Conservation (phyloP, 2,329 filamentous ascomycete species). For the Scedosporium apiospermum region DNA sequence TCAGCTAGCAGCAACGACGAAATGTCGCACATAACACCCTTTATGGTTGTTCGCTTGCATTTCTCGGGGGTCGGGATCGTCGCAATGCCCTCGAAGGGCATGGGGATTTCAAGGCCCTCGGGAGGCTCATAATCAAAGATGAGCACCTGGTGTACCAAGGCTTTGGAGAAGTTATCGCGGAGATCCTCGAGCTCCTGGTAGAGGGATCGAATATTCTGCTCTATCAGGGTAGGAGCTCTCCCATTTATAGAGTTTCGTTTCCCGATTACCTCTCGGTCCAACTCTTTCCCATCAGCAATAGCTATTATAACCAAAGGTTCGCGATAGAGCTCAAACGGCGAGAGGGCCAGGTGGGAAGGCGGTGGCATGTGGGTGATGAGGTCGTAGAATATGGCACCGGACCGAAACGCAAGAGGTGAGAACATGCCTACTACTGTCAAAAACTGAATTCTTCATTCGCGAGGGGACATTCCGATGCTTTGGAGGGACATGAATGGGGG, state of each 20-base stretch:
- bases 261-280: constrained; percentile 43
- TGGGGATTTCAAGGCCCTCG: constrained; percentile 37
- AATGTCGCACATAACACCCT: constrained; percentile 71
- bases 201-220: constrained; percentile 48
- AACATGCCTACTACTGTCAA: constrained; percentile 64
- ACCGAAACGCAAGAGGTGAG: constrained; percentile 78
- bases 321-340: constrained; percentile 84
- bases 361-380: constrained; percentile 71
- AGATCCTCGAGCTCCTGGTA: constrained; percentile 62
- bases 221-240: constrained; percentile 34
- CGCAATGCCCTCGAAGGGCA: constrained; percentile 55
- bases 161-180: constrained; percentile 63
- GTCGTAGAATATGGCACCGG: constrained; percentile 81
- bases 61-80: constrained; percentile 59
- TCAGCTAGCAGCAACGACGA: constrained; percentile 65
- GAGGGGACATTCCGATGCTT: too few relatives aligned
- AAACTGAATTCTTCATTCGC: background rate
- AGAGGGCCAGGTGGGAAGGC: constrained; percentile 68
- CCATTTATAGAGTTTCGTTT: constrained; percentile 44
- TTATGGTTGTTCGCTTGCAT: constrained; percentile 70
- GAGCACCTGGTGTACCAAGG: constrained; percentile 67
- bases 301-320: constrained; percentile 78
- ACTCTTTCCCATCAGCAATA: constrained; percentile 70
- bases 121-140: constrained; percentile 63
- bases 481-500: too few relatives aligned